A percentile compares a stretch with the other conserved stretches of the same genome.
phyloP scores from a whole-genome alignment of 208 protist species.

The Leptomonas pyrrhocoris region DNA sequence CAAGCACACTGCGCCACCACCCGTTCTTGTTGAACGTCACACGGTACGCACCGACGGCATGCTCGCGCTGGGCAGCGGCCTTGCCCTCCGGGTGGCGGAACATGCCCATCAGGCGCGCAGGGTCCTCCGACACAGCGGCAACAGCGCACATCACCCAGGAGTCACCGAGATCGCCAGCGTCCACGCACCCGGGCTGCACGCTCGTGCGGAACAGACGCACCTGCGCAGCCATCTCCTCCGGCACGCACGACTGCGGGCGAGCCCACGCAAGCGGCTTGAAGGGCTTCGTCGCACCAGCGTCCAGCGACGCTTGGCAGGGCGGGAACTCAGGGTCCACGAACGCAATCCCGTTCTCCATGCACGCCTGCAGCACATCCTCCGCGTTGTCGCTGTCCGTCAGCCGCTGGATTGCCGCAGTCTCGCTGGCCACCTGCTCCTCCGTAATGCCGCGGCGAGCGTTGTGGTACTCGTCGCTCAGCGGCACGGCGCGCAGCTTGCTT shows the following conservation, averaged over 20 bases:
- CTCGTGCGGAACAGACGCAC: slow-evolving; percentile 75
- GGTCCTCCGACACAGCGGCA: slow-evolving; percentile 65
- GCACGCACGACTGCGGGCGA: slow-evolving; percentile 79
- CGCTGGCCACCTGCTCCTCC: slow-evolving; percentile 42
- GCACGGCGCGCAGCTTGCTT: slow-evolving; percentile 67
- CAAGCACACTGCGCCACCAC: slow-evolving; percentile 86
- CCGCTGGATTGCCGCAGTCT: slow-evolving; percentile 49
- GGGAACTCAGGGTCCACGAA: slow-evolving; percentile 83
- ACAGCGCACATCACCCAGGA: slow-evolving; percentile 79
- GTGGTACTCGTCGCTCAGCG: slow-evolving; percentile 68
- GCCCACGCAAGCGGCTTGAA: slow-evolving; percentile 80
- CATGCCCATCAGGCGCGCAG: slow-evolving; percentile 61
- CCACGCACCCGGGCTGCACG: slow-evolving; percentile 75
- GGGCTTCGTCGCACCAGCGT: slow-evolving; percentile 54
- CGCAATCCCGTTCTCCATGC: slow-evolving; percentile 54
- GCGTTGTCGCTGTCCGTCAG: slow-evolving; percentile 54
- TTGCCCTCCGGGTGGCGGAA: slow-evolving; percentile 73
- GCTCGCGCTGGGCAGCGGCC: slow-evolving; percentile 67
- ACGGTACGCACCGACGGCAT: slow-evolving; percentile 61
- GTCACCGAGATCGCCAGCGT: slow-evolving; percentile 82
- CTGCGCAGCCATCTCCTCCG: slow-evolving; percentile 67
- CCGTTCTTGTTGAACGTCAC: slow-evolving; percentile 88
- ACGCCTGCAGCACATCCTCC: slow-evolving; percentile 60
- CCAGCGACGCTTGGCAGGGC: slow-evolving; percentile 65
- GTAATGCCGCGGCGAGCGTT: slow-evolving; percentile 54